A percentile compares a stretch with the other conserved stretches of the same genome.
Conservation (phyloP, 768 basidiomycete species). For the Serpula lacrymans region DNA sequence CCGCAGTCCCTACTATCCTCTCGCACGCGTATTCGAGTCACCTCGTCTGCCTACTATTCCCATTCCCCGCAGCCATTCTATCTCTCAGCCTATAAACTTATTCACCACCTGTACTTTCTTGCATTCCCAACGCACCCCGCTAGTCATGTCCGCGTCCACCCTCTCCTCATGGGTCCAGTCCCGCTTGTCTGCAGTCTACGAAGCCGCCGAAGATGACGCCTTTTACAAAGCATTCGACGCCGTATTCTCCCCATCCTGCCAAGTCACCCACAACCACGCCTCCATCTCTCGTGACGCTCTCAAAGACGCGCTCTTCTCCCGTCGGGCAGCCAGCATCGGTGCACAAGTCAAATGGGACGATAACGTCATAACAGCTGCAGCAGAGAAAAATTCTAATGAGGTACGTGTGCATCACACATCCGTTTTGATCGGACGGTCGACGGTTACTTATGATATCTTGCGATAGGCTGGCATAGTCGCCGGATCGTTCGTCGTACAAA, state of each 20-base stretch:
- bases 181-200: conserved; percentile 26
- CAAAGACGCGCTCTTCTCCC: conserved; percentile 20
- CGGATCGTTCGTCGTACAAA: conserved; percentile 37
- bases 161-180: conserved; percentile 25
- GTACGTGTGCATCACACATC: conserved; percentile 1
- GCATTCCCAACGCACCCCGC: too few species aligned
- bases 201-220: conserved; percentile 7
- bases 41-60: too few species aligned
- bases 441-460: background rate
- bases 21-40: too few species aligned
- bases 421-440: too few species aligned
- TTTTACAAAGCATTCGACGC: conserved; percentile 21
- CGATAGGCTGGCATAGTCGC: conserved; percentile 34
- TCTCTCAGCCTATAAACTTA: too few species aligned
- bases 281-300: conserved; percentile 23
- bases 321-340: conserved; percentile 13
- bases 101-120: too few species aligned
- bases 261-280: conserved; percentile 33
- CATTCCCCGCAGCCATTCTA: too few species aligned
- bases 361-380: conserved; percentile 28
- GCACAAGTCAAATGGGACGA: conserved; percentile 34
- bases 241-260: conserved; percentile 29
- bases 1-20: too few species aligned
- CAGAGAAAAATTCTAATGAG: conserved; percentile 5
- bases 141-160: too few species aligned